Percentiles rank a stretch among this genome's conserved stretches.
Evolutionary conservation across 106 monocot genomes (phyloP).

Genomic region (Platanthera guangdongensis): DNA sequence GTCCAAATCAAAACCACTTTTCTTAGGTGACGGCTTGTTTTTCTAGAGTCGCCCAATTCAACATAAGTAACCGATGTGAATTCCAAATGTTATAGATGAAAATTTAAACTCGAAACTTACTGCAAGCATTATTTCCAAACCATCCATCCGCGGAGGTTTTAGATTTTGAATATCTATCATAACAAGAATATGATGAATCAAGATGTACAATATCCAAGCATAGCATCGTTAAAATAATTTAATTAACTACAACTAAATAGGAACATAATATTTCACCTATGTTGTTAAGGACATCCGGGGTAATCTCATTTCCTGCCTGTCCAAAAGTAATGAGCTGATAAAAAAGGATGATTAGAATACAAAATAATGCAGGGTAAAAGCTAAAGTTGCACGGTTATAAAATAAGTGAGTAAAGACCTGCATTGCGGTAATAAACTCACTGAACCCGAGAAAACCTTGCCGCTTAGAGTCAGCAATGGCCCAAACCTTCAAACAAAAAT

Average conservation of each 20-base stretch:
- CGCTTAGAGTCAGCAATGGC: constrained; percentile 72
- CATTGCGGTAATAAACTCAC: constrained; percentile 66
- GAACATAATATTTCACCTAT: constrained; percentile 22
- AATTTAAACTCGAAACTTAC: constrained; percentile 16
- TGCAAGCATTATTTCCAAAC: constrained; percentile 41
- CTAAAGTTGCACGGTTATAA: background rate
- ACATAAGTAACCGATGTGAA: background rate
- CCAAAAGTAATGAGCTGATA: constrained; percentile 41
- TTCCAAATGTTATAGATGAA: background rate
- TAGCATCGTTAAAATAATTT: background rate
- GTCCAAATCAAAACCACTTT: constrained; percentile 29
- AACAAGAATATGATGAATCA: constrained; percentile 3
- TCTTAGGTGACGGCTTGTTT: constrained; percentile 38
- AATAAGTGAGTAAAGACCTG: constrained; percentile 32
- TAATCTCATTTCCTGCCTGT: constrained; percentile 52
- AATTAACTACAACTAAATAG: background rate
- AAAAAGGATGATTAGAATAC: background rate
- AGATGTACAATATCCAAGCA: background rate
- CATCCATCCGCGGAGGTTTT: constrained; percentile 46
- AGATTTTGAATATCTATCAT: constrained; percentile 32
- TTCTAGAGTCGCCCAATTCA: constrained; percentile 14
- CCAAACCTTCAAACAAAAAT: constrained; percentile 56
- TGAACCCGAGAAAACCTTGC: constrained; percentile 71
- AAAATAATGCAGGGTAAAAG: background rate
- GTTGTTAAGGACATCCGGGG: constrained; percentile 28